Conservation (phyloP, 805 yeast genomes). For the Kluyveromyces siamensis region DNA sequence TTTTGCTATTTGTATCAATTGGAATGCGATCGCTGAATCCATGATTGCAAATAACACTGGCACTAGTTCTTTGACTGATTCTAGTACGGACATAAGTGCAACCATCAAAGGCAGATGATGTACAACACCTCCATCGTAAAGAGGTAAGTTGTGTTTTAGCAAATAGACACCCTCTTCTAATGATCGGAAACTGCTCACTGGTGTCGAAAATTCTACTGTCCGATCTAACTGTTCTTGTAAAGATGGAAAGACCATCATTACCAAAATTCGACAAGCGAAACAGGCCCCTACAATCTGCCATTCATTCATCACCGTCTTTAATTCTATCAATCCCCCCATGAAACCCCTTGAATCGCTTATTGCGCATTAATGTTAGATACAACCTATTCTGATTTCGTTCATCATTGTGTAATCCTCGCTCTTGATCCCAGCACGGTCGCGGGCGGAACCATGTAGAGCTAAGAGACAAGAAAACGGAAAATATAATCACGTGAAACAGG, state of each 20-base stretch:
- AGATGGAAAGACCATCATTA: conserved; percentile 18
- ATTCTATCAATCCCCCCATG: not conserved
- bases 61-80: conserved; percentile 4
- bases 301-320: conserved; percentile 4
- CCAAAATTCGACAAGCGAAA: conserved; percentile 13
- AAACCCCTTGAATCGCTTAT: not conserved
- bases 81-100: conserved; percentile 23
- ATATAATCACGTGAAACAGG: no score
- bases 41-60: conserved; percentile 42
- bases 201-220: conserved; percentile 28
- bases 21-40: conserved; percentile 51
- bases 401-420: not conserved
- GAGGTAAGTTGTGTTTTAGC: conserved; percentile 43
- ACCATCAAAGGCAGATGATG: conserved; percentile 79
- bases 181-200: conserved; percentile 32
- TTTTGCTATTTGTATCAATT: conserved; percentile 41
- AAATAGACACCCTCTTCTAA: conserved; percentile 62
- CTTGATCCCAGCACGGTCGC: not conserved
- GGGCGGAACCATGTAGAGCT: no score
- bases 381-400: not conserved
- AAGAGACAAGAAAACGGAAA: no score
- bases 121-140: conserved; percentile 78
- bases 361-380: not conserved
- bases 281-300: conserved; percentile 12
- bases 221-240: conserved; percentile 20